Evolutionary conservation across 2,329 filamentous ascomycete genomes (phyloP).

Genomic region (Claviceps digitariae): DNA sequence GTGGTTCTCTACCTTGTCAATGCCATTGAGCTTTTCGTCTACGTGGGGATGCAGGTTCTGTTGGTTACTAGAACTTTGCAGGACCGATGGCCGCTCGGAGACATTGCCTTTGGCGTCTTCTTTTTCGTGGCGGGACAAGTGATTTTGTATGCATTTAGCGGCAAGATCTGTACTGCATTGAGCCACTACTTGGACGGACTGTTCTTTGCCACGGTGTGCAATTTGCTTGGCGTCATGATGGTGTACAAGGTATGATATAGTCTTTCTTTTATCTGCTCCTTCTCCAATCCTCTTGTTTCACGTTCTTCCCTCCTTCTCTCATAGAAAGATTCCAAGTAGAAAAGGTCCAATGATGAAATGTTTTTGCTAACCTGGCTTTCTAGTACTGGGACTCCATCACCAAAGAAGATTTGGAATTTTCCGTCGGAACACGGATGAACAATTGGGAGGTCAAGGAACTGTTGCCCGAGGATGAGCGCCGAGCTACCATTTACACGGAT

Average conservation of each 20-base stretch:
- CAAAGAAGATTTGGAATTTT: slow-evolving; percentile 95
- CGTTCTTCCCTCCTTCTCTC: neutral
- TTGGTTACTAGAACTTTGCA: slow-evolving; percentile 82
- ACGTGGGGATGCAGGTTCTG: slow-evolving; percentile 75
- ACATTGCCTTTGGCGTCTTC: slow-evolving; percentile 79
- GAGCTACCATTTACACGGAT: slow-evolving; percentile 58
- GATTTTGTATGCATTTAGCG: slow-evolving; percentile 79
- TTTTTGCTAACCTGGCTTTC: slow-evolving; percentile 4
- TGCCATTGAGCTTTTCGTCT: slow-evolving; percentile 72
- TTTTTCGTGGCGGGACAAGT: slow-evolving; percentile 91
- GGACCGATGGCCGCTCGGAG: slow-evolving; percentile 88
- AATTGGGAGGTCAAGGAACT: slow-evolving; percentile 98
- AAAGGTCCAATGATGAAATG: too few relatives aligned
- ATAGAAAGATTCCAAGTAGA: neutral
- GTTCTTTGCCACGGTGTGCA: slow-evolving; percentile 89
- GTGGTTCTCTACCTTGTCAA: slow-evolving; percentile 87
- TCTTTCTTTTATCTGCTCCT: too few relatives aligned
- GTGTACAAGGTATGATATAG: slow-evolving; percentile 70
- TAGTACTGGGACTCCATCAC: slow-evolving; percentile 99
- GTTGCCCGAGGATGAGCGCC: slow-evolving; percentile 66
- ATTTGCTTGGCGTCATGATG: slow-evolving; percentile 96
- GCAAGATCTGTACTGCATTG: slow-evolving; percentile 67
- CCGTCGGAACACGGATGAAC: slow-evolving; percentile 85
- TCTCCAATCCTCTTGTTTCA: neutral
- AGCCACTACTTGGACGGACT: slow-evolving; percentile 90